Conservation (phyloP, 2,329 filamentous ascomycete species). For the Chalaropsis thielavioides region DNA sequence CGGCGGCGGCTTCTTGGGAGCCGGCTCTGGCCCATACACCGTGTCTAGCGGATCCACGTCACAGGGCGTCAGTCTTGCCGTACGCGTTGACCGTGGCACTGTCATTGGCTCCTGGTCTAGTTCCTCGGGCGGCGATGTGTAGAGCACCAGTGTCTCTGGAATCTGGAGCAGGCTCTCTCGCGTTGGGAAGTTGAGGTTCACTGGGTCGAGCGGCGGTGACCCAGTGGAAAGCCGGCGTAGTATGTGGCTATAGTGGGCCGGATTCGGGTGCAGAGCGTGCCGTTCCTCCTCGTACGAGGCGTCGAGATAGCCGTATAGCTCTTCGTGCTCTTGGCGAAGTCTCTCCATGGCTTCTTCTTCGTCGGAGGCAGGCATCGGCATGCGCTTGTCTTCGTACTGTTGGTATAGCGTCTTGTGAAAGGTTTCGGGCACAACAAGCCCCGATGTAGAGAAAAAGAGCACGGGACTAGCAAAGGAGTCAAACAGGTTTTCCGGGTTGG, state of each 20-base stretch:
- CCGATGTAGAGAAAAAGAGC: conserved; percentile 43
- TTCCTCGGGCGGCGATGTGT: conserved; percentile 32
- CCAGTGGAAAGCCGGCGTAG: neutral
- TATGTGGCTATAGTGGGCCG: conserved; percentile 9
- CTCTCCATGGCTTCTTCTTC: conserved; percentile 7
- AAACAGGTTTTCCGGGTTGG: conserved; percentile 35
- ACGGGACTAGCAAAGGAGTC: conserved; percentile 45
- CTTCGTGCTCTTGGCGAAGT: neutral
- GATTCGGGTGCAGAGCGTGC: neutral
- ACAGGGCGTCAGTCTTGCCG: conserved; percentile 30
- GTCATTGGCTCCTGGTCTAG: conserved; percentile 30
- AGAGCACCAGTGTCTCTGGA: conserved; percentile 35
- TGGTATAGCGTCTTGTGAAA: conserved; percentile 26
- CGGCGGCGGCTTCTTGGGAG: neutral
- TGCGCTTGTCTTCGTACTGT: conserved; percentile 6
- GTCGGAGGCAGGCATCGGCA: neutral
- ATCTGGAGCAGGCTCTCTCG: conserved; percentile 33
- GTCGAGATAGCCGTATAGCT: conserved; percentile 11
- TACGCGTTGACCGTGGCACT: neutral
- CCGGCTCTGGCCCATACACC: conserved; percentile 24
- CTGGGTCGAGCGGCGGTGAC: conserved; percentile 25
- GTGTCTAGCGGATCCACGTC: conserved; percentile 35
- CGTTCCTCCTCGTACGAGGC: conserved; percentile 15
- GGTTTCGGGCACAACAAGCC: conserved; percentile 31
- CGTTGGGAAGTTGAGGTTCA: conserved; percentile 35